A percentile compares a stretch with the other conserved stretches of the same genome.
These are phyloP conservation scores for Russula griseocarnosa DNA, from an alignment of 768 basidiomycete genomes.

Conservation along the genomic window DNA sequence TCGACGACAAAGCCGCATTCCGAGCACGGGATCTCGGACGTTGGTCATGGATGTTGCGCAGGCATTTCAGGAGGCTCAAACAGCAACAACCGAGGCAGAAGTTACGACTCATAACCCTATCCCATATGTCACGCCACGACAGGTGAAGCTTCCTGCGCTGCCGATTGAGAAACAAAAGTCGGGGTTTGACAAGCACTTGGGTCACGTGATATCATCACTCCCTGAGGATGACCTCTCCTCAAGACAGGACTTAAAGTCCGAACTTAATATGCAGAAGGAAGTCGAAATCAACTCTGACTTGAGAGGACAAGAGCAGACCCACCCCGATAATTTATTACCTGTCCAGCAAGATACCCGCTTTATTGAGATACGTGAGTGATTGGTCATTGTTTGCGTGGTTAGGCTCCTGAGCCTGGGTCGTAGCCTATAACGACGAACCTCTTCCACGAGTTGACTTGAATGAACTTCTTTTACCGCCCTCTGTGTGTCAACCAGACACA, in stretches of 20 bases:
- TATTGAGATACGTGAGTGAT: slow-evolving; percentile 37
- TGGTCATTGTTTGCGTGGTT: slow-evolving; percentile 7
- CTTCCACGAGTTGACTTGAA: slow-evolving; percentile 50
- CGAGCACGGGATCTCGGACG: slow-evolving; percentile 64
- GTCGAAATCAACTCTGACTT: neutral
- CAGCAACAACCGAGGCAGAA: slow-evolving; percentile 1
- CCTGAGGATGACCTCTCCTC: slow-evolving; percentile 63
- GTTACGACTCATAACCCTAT: neutral
- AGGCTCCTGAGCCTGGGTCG: slow-evolving; percentile 2
- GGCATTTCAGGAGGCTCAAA: slow-evolving; percentile 43
- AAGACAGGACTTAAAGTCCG: slow-evolving; percentile 28
- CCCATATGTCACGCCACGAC: neutral
- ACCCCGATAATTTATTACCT: neutral
- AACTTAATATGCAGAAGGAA: neutral
- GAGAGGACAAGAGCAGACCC: neutral
- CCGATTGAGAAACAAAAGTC: slow-evolving; percentile 58
- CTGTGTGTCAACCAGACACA: slow-evolving; percentile 32
- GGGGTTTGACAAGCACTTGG: slow-evolving; percentile 63
- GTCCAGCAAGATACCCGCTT: slow-evolving; percentile 4
- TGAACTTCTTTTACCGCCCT: slow-evolving; percentile 38
- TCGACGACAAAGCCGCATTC: slow-evolving; percentile 50
- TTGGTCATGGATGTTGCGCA: slow-evolving; percentile 79
- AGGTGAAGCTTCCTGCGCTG: slow-evolving; percentile 19
- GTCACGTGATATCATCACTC: slow-evolving; percentile 58
- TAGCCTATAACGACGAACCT: slow-evolving; percentile 38